Percentiles rank a stretch among this genome's conserved stretches.
Evolutionary conservation across 805 yeast species (phyloP).

Genomic region (Monosporozyma yasuniensis): DNA sequence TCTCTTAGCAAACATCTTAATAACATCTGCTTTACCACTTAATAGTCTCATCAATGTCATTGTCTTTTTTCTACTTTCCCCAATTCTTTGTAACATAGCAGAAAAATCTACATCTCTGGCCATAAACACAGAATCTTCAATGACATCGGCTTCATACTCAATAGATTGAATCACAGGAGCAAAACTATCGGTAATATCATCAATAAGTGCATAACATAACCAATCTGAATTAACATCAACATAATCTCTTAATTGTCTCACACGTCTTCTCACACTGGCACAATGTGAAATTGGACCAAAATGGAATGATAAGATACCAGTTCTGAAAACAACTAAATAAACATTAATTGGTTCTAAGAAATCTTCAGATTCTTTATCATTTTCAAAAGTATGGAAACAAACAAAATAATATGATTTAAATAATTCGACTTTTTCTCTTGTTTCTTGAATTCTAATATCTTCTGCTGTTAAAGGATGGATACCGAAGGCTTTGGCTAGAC

Average conservation of each 20-base stretch:
- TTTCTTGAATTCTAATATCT: constrained; percentile 92
- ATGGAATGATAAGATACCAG: constrained; percentile 62
- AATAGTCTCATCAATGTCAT: constrained; percentile 87
- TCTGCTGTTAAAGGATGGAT: constrained; percentile 97
- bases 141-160: constrained; percentile 74
- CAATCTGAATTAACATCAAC: constrained; percentile 74
- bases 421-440: constrained; percentile 93
- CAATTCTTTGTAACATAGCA: constrained; percentile 70
- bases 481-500: constrained; percentile 86
- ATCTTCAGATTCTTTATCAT: constrained; percentile 69
- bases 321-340: constrained; percentile 61
- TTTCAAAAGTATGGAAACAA: constrained; percentile 93
- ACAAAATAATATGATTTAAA: constrained; percentile 88
- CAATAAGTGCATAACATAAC: constrained; percentile 74
- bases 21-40: constrained; percentile 92
- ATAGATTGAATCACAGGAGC: constrained; percentile 72
- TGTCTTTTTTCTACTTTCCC: constrained; percentile 81
- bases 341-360: constrained; percentile 74
- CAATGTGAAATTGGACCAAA: constrained; percentile 60
- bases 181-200: constrained; percentile 78
- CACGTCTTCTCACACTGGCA: constrained; percentile 74
- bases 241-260: constrained; percentile 67
- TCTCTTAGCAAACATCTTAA: constrained; percentile 90
- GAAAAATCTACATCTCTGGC: constrained; percentile 68
- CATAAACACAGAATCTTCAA: constrained; percentile 73